Conservation (phyloP, 441 rosid species). For the Arabidopsis hybrid region DNA sequence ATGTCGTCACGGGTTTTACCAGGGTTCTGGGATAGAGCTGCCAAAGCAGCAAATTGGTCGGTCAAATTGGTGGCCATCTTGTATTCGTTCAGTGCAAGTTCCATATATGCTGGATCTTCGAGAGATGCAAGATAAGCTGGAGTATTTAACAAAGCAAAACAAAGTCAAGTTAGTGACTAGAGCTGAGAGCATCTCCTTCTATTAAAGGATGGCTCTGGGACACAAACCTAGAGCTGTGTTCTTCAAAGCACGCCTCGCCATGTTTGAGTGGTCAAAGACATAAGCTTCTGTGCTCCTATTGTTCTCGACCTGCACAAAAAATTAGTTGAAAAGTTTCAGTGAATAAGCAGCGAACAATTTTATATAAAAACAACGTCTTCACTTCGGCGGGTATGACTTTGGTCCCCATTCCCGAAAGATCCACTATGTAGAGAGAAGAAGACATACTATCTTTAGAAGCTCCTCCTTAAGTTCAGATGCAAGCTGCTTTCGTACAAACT, state of each 20-base stretch:
- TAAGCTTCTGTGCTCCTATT: constrained; percentile 81
- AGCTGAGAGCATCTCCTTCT: constrained; percentile 16
- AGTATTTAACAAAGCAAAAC: constrained; percentile 24
- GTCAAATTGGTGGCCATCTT: constrained; percentile 90
- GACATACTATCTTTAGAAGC: constrained; percentile 70
- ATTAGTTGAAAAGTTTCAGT: background rate
- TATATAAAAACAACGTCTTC: background rate
- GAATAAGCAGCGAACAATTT: background rate
- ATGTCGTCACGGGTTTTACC: constrained; percentile 83
- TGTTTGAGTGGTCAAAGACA: constrained; percentile 76
- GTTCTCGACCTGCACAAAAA: constrained; percentile 62
- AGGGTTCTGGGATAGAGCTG: constrained; percentile 80
- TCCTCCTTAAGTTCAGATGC: constrained; percentile 87
- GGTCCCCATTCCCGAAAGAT: background rate
- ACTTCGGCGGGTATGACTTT: background rate
- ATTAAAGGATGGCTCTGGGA: constrained; percentile 15
- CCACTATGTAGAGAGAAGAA: constrained; percentile 30
- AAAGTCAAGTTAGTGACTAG: constrained; percentile 25
- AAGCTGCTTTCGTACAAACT: constrained; percentile 83
- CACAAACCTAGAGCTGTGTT: constrained; percentile 80
- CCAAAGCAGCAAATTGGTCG: constrained; percentile 94
- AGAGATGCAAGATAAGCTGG: constrained; percentile 90
- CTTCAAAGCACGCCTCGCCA: constrained; percentile 94
- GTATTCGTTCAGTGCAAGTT: constrained; percentile 75
- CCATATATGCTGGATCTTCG: constrained; percentile 60